Evolutionary conservation across 768 basidiomycete genomes (phyloP), one percentile per base, ranked within the genome.

Genomic region (Mycena galericulata): DNA sequence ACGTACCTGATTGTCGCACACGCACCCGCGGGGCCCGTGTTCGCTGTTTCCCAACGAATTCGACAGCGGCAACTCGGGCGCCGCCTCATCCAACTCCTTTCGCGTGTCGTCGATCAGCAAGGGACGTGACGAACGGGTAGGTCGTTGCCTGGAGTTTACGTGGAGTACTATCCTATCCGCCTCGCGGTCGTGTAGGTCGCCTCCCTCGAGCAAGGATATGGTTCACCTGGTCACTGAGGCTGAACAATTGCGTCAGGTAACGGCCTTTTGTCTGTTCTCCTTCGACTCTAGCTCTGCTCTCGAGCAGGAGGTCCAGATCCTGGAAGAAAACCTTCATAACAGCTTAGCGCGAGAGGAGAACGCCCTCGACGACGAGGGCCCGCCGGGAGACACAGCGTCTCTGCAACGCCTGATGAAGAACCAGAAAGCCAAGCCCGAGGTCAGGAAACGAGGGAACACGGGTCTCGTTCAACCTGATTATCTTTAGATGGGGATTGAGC

Each of bases 291-390:
- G n/a, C 57, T 74, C 10, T 74, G n/a, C 26, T 11, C 22, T 46
- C 10, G 59, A 40, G 36, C 74, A 96, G 90, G 91, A 93, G 65
- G 86, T 96, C 70, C 89, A 88, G 59, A 83, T 88, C 11, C 85
- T 97, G 14, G 95, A 97, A 75, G 90, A 90, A 29, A 90, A 89
- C 43, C 82, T 93, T 30, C 91, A 94, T 68, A 84, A 88, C 73
- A 86, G 83, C 60, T 76, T 90, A n/a, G 73, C 81, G 12, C 79
- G 76, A 26, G 88, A 89, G 74, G 89, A 88, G 73, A 84, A 81
- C 54, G 76, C 78, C 8, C 70, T 80, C 29, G 69, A 65, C 34
- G n/a, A n/a, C n/a, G 73, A 75, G 34, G 27, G 71, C 54, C 34
- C 62, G 65, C 34, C 65, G 57, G 77, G 72, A 51, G 84, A 85